Base-by-base conservation (phyloP, 2,329 filamentous ascomycete species). In the Mariannaea sp. region DNA sequence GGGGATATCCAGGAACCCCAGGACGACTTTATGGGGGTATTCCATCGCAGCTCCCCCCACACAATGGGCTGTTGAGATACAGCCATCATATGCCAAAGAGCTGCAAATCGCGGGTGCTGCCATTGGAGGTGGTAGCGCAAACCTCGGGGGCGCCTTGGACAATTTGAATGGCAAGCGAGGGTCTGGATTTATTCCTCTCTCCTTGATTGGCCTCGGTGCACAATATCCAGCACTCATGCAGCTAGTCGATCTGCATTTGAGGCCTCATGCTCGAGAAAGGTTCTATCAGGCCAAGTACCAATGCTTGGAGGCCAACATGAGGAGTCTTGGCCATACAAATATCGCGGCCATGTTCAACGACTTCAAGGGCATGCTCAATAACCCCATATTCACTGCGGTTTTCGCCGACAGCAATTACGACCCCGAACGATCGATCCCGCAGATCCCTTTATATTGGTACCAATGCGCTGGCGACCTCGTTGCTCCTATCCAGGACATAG, bases 381-480 rank as follows among this genome's bases (percentile, higher is more conserved):
- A 55, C 14, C 61, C 53, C 3, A 62, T 70, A 22, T 38, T 64
- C 1, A 62, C 68, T 12, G 68, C 66, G 47, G 60, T 70, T 27
- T 59, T 59, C 27, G 66, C 69, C 2, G 65, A 66, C 14, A 71
- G 77, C 36, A 24, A 19, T 19, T 20, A 40, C 12, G 45, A 40
- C 27, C 19, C 17, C 5, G 17, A 33, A 32, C 16, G 26, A 33
- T 72, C 73, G 2, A 65, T 72, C 0, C 80, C 80, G 1, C 59
- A 70, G 24, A 77, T 80, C 56, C 80, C 80, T 0, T 44, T 82
- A 5, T 78, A 76, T 56, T 65, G 78, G 3, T 81, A 82, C 65
- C 80, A 82, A 59, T 75, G 77, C 0, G 69, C 75, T 16, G 57
- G 61, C 3, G 79, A 83, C 44, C 73, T 80, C 50, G 62, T 80